Percentiles rank a stretch among this genome's conserved stretches.
phyloP scores from a whole-genome alignment of 225 moss, liverwort and hornwort genomes.

The Antitrichia curtipendula region DNA sequence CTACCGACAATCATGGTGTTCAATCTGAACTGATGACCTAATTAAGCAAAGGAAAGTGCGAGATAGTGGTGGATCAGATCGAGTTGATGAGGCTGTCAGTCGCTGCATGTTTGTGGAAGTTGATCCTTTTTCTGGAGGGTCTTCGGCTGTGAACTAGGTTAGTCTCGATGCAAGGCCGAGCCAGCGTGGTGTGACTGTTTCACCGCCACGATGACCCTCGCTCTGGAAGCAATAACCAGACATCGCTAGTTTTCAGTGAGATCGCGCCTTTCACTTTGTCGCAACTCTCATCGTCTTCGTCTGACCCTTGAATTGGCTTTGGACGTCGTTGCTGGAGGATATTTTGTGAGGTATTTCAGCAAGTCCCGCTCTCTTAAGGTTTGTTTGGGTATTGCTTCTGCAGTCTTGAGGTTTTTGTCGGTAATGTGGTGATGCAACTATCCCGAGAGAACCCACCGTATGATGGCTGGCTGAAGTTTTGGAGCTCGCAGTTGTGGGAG shows the following conservation, averaged over 20 bases:
- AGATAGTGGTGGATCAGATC: too few species aligned
- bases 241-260: neutral
- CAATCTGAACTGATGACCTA: too few species aligned
- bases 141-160: neutral
- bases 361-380: neutral
- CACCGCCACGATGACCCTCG: neutral
- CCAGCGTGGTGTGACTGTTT: too few species aligned
- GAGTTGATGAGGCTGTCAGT: neutral
- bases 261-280: neutral
- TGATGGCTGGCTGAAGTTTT: too few species aligned
- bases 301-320: neutral
- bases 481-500: too few species aligned
- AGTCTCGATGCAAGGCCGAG: neutral
- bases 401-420: neutral
- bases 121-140: neutral
- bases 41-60: too few species aligned
- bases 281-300: neutral
- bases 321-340: neutral
- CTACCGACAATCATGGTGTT: too few species aligned
- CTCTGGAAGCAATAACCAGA: neutral
- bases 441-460: neutral
- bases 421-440: neutral
- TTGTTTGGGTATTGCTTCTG: neutral
- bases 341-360: neutral
- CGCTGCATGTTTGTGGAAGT: neutral